Conservation (phyloP, 768 basidiomycete species). For the Coprinopsis strossmayeri region DNA sequence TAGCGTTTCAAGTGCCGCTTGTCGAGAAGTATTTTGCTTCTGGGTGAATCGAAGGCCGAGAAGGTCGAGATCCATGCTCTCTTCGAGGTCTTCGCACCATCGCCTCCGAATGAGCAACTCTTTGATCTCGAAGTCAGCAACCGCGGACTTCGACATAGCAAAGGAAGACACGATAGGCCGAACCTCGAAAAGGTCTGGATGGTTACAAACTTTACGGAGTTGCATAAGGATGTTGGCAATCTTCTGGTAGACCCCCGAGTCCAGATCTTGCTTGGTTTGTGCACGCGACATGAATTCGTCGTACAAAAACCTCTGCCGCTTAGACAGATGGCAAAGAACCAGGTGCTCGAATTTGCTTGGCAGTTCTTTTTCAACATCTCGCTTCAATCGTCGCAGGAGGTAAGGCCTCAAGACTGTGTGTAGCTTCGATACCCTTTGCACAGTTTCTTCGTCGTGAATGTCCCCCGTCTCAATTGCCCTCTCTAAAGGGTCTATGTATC, state of each 20-base stretch:
- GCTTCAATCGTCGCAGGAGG: constrained; percentile 90
- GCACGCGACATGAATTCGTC: constrained; percentile 94
- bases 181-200: constrained; percentile 89
- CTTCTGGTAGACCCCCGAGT: constrained; percentile 82
- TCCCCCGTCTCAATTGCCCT: constrained; percentile 87
- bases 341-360: constrained; percentile 93
- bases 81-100: constrained; percentile 49
- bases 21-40: constrained; percentile 43
- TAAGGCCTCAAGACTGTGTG: constrained; percentile 95
- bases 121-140: constrained; percentile 80
- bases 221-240: constrained; percentile 98
- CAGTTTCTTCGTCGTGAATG: constrained; percentile 70
- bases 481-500: constrained; percentile 92
- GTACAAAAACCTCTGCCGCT: constrained; percentile 90
- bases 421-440: constrained; percentile 81
- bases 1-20: constrained; percentile 47
- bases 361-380: constrained; percentile 94
- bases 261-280: constrained; percentile 74
- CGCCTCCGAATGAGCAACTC: constrained; percentile 79
- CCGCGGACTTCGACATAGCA: constrained; percentile 66
- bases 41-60: constrained; percentile 61
- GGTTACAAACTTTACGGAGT: constrained; percentile 92
- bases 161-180: constrained; percentile 79
- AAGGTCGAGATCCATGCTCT: constrained; percentile 52
- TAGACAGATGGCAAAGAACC: constrained; percentile 81